Base-by-base conservation (phyloP, 345 rosid genomes). In the Acer yangbiense region DNA sequence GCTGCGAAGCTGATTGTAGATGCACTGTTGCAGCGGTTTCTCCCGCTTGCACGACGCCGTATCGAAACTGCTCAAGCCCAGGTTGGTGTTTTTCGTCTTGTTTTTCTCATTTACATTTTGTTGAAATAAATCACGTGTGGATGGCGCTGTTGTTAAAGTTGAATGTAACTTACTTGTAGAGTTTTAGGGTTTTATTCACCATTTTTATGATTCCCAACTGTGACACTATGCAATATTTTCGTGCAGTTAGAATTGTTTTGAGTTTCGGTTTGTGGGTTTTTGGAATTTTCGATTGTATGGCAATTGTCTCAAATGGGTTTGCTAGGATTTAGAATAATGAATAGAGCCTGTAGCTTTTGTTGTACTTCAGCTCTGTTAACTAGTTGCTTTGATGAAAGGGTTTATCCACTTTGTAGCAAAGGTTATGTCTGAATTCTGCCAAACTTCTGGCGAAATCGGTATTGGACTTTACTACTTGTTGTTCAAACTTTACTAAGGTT, bases 41-140 rank as follows among this genome's bases (percentile, higher is more conserved):
- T 96, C 11, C 99, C 99, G 27, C 97, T 94, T 61, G 99, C 98
- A 4, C 78, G 99, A 71, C 97, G 98, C 23, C 97, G 97, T 77
- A 94, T 96, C 76, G 98, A 96, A 85, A 96, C 99, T 4, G 99
- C 99, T 75, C 99, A 96, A 79, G 98, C 97, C 76, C 99, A 96
- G 97, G 98, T 95, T 69, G 2, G 66, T 69, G 16, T 29, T 67
- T 25, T 43, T 13, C 76, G 29, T 9, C 23, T 77, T 73, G 60
- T 78, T 44, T 66, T 79, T 68, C 58, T 69, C 77, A 17, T 60
- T 77, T 25, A 9, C 44, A 9, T 74, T 46, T 64, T 35, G 75
- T 58, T 20, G 17, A 57, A 39, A 32, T 2, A 35, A 35, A 16
- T 57, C 29, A 4, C n/a, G 64, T 32, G 14, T 57, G 27, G 32